A percentile compares a stretch with the other conserved stretches of the same genome.
These are phyloP conservation scores for Didymellaceae sp. DNA, from an alignment of 2,329 filamentous ascomycete species.

Conservation along the genomic window DNA sequence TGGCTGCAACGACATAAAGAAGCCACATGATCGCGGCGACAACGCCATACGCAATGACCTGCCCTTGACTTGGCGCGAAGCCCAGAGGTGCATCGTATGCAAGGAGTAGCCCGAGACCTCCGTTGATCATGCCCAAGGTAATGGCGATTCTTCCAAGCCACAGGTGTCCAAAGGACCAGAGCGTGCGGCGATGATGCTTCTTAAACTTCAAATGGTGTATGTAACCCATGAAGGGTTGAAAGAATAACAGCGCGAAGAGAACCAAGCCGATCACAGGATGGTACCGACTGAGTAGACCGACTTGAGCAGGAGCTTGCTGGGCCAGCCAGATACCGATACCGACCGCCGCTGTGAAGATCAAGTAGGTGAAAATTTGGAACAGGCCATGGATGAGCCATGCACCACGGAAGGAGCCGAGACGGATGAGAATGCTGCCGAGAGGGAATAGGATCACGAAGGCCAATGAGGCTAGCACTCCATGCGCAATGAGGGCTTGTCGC, in stretches of 20 bases:
- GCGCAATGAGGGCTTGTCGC: constrained; percentile 45
- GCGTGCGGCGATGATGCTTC: constrained; percentile 52
- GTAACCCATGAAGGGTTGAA: constrained; percentile 60
- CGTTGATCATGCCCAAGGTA: constrained; percentile 61
- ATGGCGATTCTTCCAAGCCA: constrained; percentile 62
- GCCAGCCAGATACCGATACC: constrained; percentile 60
- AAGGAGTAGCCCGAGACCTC: constrained; percentile 58
- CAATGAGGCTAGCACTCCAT: constrained; percentile 52
- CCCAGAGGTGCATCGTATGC: constrained; percentile 37
- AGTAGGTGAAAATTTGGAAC: constrained; percentile 57
- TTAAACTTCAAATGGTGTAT: constrained; percentile 60
- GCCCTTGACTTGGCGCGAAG: constrained; percentile 32
- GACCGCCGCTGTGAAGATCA: constrained; percentile 57
- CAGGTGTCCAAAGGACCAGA: constrained; percentile 58
- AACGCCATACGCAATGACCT: constrained; percentile 44
- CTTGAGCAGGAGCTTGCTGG: constrained; percentile 30
- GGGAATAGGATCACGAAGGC: constrained; percentile 56
- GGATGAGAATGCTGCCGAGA: constrained; percentile 52
- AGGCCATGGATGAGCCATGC: constrained; percentile 52
- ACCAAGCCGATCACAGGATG: constrained; percentile 62
- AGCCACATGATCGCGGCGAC: constrained; percentile 46
- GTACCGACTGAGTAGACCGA: constrained; percentile 43
- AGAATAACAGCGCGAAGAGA: constrained; percentile 58
- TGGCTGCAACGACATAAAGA: constrained; percentile 35
- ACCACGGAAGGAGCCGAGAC: constrained; percentile 50